Evolutionary conservation across 140 eudicot genomes (phyloP), one percentile per base, ranked within the genome.

Genomic region (Stevia rebaudiana): DNA sequence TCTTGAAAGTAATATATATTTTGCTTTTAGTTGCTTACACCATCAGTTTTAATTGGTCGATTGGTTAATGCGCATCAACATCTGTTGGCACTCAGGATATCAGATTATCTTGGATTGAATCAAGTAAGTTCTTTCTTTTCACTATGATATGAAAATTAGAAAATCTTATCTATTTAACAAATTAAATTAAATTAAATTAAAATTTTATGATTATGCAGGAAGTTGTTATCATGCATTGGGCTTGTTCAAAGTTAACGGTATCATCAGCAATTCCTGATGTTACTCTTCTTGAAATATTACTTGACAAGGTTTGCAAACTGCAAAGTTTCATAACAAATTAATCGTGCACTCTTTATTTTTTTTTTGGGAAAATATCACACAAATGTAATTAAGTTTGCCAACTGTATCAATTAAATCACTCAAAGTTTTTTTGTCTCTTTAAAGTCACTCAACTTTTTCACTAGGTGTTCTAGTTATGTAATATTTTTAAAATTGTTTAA

Each of bases 161-260:
- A 42, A 30, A 5, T 40, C 11, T 49, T 47, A 23, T n/a, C 15
- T 63, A 25, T 48, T 58, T 28, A 48, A 33, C 15, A 8, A 6
- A 37, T 59, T 25, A 37, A 44, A 25, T 17, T 56, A 25, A 19
- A 15, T 24, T 30, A 37, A n/a, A n/a, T n/a, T n/a, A n/a, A n/a
- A n/a, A n/a, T n/a, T n/a, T 73, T 72, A 12, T 30, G 73, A 16
- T 65, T 59, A 63, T 72, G 51, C 77, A 92, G 98, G 98, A 92
- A 79, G 87, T 83, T 67, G 98, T 92, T 49, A 62, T 92, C n/a
- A 92, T 92, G 98, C 98, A 92, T 65, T 88, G 96, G 96, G 90
- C 95, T 30, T 88, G 96, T 79, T 73, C 96, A 31, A 92, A 92
- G 83, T 75, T 92, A 64, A 74, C 92, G 19, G 78, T 82, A 67